Evolutionary conservation across 225 moss, liverwort and hornwort species (phyloP), one percentile per base, ranked within the genome.

Genomic region (Polytrichum formosum): DNA sequence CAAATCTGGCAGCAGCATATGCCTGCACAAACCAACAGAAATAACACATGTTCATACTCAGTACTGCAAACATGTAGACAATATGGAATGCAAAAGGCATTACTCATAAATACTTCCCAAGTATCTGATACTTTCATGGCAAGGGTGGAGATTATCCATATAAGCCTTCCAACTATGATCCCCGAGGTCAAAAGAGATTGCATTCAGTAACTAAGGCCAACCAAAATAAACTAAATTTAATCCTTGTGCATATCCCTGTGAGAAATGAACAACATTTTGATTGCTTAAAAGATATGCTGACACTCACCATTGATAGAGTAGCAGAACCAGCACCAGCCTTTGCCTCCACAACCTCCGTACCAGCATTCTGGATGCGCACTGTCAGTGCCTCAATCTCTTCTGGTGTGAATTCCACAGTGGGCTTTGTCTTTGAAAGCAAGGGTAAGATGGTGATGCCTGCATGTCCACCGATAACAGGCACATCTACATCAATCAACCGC

Each of bases 291-390:
- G 54, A 21, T 29, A 46, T 4, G 31, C 29, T 25, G 8, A 5
- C 21, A 46, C 72, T 74, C 71, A 94, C 98, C 98, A 98, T 98
- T 1, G 98, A 98, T 5, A 98, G 85, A 20, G 98, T 98, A 60
- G 98, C 98, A 18, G 98, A 98, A 61, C 98, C 98, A 62, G 94
- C 69, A 66, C 98, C 98, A 74, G 94, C 92, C 82, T 98, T 98
- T 46, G 98, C 98, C 82, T 98, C 98, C 70, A 98, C 98, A 37
- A 98, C 98, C 82, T 98, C 97, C 55, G 98, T 98, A 29, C 98
- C 98, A 35, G 94, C 98, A 71, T 98, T 98, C 64, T 98, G 98
- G 54, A 98, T 98, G 23, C 98, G 91, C 31, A 94, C 87, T 28
- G 98, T 98, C 7, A 98, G 85, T 67, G 84, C 88, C 21, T 92